These are phyloP conservation scores for Candida boidinii DNA, from an alignment of 805 yeast genomes.

Conservation along the genomic window DNA sequence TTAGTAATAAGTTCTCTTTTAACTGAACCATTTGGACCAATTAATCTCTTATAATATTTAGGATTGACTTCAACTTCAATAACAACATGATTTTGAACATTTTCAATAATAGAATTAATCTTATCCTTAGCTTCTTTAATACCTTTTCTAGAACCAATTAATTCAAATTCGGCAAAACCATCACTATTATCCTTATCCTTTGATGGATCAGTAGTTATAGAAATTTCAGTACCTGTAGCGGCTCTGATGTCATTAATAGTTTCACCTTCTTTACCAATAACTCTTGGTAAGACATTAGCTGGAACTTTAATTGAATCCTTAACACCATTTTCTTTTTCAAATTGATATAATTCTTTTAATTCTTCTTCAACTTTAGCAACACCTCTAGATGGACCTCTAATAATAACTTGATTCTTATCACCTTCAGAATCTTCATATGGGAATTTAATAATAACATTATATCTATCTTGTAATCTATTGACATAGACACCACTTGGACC, in stretches of 20 bases:
- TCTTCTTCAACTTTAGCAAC: constrained; percentile 80
- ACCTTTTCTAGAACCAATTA: constrained; percentile 71
- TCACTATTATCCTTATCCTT: constrained; percentile 35
- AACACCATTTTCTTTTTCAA: constrained; percentile 81
- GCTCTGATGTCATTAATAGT: constrained; percentile 73
- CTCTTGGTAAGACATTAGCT: constrained; percentile 62
- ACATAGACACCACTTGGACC: constrained; percentile 80
- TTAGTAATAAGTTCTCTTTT: constrained; percentile 64
- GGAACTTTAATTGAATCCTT: constrained; percentile 61
- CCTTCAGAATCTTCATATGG: constrained; percentile 43
- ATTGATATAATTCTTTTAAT: constrained; percentile 71
- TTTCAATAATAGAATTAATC: constrained; percentile 55
- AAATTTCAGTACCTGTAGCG: constrained; percentile 52
- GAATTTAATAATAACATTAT: constrained; percentile 73
- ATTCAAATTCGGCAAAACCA: constrained; percentile 52
- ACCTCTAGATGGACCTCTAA: constrained; percentile 87
- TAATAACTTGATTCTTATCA: constrained; percentile 52
- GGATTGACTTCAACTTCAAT: constrained; percentile 59
- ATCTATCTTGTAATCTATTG: constrained; percentile 79
- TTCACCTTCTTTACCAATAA: constrained; percentile 88
- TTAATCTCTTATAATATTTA: constrained; percentile 62
- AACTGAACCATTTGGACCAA: constrained; percentile 72
- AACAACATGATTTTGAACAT: constrained; percentile 52
- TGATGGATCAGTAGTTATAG: constrained; percentile 31
- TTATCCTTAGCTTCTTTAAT: constrained; percentile 63